Base-by-base conservation (phyloP, 176 grass and related monocot species). In the Oryza brachyantha region DNA sequence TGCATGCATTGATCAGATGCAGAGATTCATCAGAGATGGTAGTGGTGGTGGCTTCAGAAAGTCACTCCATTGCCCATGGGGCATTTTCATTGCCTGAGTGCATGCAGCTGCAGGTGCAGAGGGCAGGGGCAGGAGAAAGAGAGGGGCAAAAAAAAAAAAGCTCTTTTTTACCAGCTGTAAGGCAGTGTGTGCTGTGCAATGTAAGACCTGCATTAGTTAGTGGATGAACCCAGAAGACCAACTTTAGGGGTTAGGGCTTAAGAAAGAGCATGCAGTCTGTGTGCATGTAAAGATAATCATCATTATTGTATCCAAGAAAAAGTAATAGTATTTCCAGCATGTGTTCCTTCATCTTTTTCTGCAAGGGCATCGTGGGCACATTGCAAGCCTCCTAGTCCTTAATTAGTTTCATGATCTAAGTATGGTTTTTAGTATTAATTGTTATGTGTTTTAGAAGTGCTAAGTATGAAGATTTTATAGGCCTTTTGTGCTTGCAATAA, bases 111-210 rank as follows among this genome's bases (percentile, higher is more conserved):
- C 72, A 83, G 81, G 68, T 19, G 79, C 67, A 66, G 68, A 57
- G 63, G 61, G 16, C 17, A 16, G 46, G n/a, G n/a, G n/a, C n/a
- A 52, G 68, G 43, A 79, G 55, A 79, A 70, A 43, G 59, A 59
- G 11, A n/a, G n/a, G n/a, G n/a, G n/a, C n/a, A n/a, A n/a, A n/a
- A 85, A 84, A 43, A 12, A 43, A 46, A 46, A 89, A 84, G 87
- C 83, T 85, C 77, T 81, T 85, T 85, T 89, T 77, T 77, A 89
- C 66, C 87, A 89, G 87, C 87, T 89, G 82, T 81, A 85, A 81
- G 78, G 87, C 83, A 66, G 38, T 62, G 82, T n/a, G n/a, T n/a
- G n/a, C n/a, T n/a, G n/a, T 67, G 78, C 82, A 73, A 81, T 85
- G 83, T 48, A 72, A 89, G 77, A 85, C 87, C 82, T 89, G 83